Evolutionary conservation across 768 basidiomycete genomes (phyloP).

Genomic region (Clitopilus hobsonii): DNA sequence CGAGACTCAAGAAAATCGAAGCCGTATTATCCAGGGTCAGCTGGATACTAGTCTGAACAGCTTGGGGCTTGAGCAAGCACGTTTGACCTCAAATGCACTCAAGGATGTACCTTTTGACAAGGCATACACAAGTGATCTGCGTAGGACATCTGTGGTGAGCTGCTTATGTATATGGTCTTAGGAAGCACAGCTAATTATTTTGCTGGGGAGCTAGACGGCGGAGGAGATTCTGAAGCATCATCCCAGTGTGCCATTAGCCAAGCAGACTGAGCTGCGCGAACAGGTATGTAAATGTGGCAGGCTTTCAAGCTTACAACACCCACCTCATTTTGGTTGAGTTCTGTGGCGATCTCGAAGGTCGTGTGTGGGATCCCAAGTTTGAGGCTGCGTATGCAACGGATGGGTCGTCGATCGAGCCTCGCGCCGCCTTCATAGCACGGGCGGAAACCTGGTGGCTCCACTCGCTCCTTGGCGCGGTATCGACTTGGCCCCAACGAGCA

Average conservation of each 20-base stretch:
- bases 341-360: conserved; percentile 47
- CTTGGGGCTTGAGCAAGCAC: conserved; percentile 55
- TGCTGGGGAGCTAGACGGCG: conserved; percentile 59
- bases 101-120: conserved; percentile 48
- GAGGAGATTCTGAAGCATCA: conserved; percentile 56
- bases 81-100: conserved; percentile 48
- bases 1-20: conserved; percentile 67
- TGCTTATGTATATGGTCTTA: not conserved
- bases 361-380: conserved; percentile 7
- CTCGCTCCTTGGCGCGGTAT: conserved; percentile 28
- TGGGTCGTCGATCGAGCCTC: conserved; percentile 33
- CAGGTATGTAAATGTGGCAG: conserved; percentile 48
- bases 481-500: conserved; percentile 15
- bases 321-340: conserved; percentile 6
- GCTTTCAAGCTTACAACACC: not conserved
- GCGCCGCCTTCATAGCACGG: conserved; percentile 38
- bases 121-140: conserved; percentile 71
- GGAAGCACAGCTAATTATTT: conserved; percentile 3
- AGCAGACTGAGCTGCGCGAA: conserved; percentile 53
- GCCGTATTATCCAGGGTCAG: conserved; percentile 71
- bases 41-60: conserved; percentile 64
- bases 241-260: conserved; percentile 36
- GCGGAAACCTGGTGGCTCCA: conserved; percentile 61
- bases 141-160: conserved; percentile 54
- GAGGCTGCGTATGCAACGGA: conserved; percentile 13